Base-by-base conservation (phyloP, 352 stramenopile genomes). In the Globisporangium canariense region DNA sequence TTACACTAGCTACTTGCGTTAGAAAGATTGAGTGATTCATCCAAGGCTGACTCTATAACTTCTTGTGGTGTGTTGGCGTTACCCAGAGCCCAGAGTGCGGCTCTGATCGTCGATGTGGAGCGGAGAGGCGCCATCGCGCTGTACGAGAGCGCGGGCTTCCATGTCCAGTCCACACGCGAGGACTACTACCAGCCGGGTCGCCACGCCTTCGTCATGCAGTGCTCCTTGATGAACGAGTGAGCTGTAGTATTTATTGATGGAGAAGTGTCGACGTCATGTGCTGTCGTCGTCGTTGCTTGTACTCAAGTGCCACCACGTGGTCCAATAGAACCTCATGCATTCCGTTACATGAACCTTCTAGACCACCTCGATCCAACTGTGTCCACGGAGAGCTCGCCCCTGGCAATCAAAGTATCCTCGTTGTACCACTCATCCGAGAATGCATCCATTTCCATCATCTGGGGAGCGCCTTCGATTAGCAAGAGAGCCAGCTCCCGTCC, bases 141-240 rank as follows among this genome's bases (percentile, higher is more conserved):
- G 20, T 86, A 86, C 54, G 71, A 79, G 54, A 68, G 65, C 14
- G 61, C 68, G 49, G 75, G 69, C 30, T 86, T 83, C 50, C 6
- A 54, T 41, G 52, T 70, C 32, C 71, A 68, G 10, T 47, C 53
- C 0, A 61, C 68, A 3, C 71, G 75, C 8, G 28, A n/a, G 16
- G 73, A 86, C 62, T 86, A 79, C 60, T 86, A 83, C 60, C 66
- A 70, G 9, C 43, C 71, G 1, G 75, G 77, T 18, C 70, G 58
- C n/a, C 65, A 82, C 53, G 77, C 77, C 18, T 69, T 75, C 28
- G 67, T 74, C 46, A 74, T 86, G 75, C 60, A 80, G 56, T 69
- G 60, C 28, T 13, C 11, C 25, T 60, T 40, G 14, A 25, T 40
- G 14, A 25, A 6, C 6, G 18, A 57, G 30, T 28, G 51, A 25